phyloP scores from a whole-genome alignment of 1,284 basidiomycete genomes.

The Inonotus obliquus region DNA sequence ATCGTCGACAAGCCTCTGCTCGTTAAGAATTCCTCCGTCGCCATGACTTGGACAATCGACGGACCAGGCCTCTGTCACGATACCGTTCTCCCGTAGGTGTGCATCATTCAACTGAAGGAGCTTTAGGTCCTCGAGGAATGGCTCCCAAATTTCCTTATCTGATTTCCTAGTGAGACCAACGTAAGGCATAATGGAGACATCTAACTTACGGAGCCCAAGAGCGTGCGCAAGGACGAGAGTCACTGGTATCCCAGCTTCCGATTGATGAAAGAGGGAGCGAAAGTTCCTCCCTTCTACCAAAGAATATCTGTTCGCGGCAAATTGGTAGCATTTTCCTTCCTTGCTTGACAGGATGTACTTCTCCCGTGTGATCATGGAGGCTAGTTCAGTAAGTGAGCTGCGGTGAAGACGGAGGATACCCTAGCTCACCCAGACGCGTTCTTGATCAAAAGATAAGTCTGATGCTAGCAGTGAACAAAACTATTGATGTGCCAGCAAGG shows the following conservation, averaged over 20 bases:
- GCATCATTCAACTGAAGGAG: not conserved
- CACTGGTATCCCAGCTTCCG: not conserved
- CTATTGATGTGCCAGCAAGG: too few species aligned
- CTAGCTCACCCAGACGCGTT: too few species aligned
- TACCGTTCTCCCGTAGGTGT: not conserved
- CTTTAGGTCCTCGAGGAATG: conserved; percentile 16
- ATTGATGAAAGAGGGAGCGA: not conserved
- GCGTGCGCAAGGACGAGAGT: conserved; percentile 10
- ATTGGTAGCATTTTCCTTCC: not conserved
- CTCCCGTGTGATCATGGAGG: not conserved
- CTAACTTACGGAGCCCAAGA: conserved; percentile 3
- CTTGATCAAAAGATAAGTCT: too few species aligned
- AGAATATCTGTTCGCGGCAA: not conserved
- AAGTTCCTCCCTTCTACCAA: not conserved
- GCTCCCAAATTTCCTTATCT: conserved; percentile 22
- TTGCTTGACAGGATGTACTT: not conserved
- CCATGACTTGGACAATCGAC: conserved; percentile 22
- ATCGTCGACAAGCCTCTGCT: conserved; percentile 1
- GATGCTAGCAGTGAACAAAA: too few species aligned
- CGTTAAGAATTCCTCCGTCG: conserved; percentile 17
- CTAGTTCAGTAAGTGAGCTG: too few species aligned
- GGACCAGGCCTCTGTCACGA: conserved; percentile 19
- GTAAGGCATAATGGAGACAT: not conserved
- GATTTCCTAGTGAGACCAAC: not conserved
- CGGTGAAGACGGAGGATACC: too few species aligned